Evolutionary conservation across 2,329 filamentous ascomycete genomes (phyloP), one percentile per base, ranked within the genome.

Genomic region (Cadophora malorum): DNA sequence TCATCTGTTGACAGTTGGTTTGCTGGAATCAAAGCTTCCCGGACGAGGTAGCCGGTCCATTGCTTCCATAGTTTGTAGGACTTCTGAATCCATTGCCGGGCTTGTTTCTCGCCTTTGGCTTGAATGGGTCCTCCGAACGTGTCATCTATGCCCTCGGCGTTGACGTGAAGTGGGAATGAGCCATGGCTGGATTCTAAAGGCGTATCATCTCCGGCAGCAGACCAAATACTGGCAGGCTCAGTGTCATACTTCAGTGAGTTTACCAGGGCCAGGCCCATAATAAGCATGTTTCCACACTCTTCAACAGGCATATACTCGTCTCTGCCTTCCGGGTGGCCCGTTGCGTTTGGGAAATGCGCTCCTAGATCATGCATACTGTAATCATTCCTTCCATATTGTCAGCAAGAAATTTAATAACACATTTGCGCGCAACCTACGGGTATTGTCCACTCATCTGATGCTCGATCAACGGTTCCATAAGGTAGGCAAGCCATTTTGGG

Each of bases 401-500:
- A 33, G 38, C 3, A 16, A n/a, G 33, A 19, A 8, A 9, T 21
- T 23, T 23, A 0, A 50, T 16, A 49, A 4, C 6, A 14, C 1
- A 3, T 35, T 7, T 23, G 14, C 3, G 31, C 10, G n/a, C 6
- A 35, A 71, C 72, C 70, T 71, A 72, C 8, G 93, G 93, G 76
- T 96, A 96, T 77, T 94, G 91, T 0, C 91, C 91, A 75, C 91
- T 93, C 28, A 92, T 80, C 82, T 92, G 92, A 78, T 96, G 91
- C 79, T 96, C 92, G 63, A 96, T 85, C 28, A 95, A 82, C 6
- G 92, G 92, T 77, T 95, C 91, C 4, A 96, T 82, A 3, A 95
- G 83, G 75, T 94, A 94, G 1, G 89, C 90, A 66, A 94, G 81
- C 91, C 92, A 95, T 67, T 87, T 84, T 2, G 92, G 92, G 73